phyloP scores from a whole-genome alignment of 2,329 filamentous ascomycete species.

The Colletotrichum salicis region DNA sequence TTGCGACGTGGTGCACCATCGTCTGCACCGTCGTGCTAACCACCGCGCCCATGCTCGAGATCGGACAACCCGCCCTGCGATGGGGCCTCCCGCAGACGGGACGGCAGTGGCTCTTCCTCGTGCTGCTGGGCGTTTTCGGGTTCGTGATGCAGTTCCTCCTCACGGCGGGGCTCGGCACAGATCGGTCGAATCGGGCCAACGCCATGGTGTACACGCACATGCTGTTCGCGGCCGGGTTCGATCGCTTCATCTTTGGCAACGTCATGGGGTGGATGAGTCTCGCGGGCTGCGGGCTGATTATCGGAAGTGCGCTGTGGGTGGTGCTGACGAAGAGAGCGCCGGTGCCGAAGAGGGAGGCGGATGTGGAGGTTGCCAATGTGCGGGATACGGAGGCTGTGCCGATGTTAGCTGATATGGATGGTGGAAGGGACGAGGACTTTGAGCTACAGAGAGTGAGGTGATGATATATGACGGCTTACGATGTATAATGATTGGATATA shows the following conservation, averaged over 20 bases:
- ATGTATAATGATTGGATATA: too few relatives aligned
- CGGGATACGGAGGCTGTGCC: conserved; percentile 50
- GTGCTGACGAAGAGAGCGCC: conserved; percentile 55
- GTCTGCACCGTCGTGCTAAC: conserved; percentile 72
- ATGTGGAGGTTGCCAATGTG: conserved; percentile 43
- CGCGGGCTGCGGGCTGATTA: conserved; percentile 61
- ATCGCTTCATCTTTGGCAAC: conserved; percentile 63
- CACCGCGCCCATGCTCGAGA: conserved; percentile 55
- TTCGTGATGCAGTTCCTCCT: conserved; percentile 90
- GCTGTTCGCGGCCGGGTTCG: conserved; percentile 64
- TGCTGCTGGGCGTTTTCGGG: conserved; percentile 77
- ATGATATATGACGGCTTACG: neutral
- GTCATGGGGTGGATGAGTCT: conserved; percentile 61
- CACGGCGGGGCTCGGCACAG: conserved; percentile 78
- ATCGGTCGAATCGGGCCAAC: conserved; percentile 70
- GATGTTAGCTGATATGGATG: conserved; percentile 50
- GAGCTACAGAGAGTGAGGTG: conserved; percentile 20
- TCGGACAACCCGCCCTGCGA: conserved; percentile 58
- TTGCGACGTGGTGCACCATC: conserved; percentile 75
- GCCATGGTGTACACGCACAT: conserved; percentile 69
- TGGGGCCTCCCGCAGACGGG: conserved; percentile 53
- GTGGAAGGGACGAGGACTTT: conserved; percentile 40
- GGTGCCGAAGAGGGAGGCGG: conserved; percentile 43
- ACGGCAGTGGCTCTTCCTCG: conserved; percentile 73
- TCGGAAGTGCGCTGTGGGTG: conserved; percentile 64